phyloP scores from a whole-genome alignment of 345 rosid genomes.

The Trapa incisa region DNA sequence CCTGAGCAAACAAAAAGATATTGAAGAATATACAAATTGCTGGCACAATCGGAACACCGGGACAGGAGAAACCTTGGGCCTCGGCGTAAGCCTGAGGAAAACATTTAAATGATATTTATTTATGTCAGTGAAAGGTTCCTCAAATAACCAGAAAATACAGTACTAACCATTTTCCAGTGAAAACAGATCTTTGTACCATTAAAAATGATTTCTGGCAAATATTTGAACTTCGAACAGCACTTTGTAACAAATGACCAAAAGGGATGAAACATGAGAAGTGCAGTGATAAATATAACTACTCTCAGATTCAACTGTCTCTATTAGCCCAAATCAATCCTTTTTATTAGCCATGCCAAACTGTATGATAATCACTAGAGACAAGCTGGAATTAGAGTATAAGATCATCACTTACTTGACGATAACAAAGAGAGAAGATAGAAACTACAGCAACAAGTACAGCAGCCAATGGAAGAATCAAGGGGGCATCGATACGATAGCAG shows the following conservation, averaged over 20 bases:
- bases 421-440: conserved; percentile 47
- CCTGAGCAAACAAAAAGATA: conserved; percentile 94
- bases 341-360: not conserved
- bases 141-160: not conserved
- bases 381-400: not conserved
- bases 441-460: conserved; percentile 39
- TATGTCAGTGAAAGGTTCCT: too few relatives aligned
- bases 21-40: conserved; percentile 75
- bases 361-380: not conserved
- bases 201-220: not conserved
- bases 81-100: conserved; percentile 40
- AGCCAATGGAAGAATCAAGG: conserved; percentile 33
- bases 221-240: not conserved
- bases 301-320: not conserved
- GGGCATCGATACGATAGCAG: conserved; percentile 45
- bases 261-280: not conserved
- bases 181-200: not conserved
- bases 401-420: conserved; percentile 47
- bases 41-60: conserved; percentile 79
- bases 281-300: not conserved
- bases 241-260: not conserved
- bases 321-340: not conserved
- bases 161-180: not conserved
- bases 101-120: not conserved
- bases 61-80: conserved; percentile 71